phyloP scores from a whole-genome alignment of 2,329 filamentous ascomycete genomes.

The Fusarium graminum region DNA sequence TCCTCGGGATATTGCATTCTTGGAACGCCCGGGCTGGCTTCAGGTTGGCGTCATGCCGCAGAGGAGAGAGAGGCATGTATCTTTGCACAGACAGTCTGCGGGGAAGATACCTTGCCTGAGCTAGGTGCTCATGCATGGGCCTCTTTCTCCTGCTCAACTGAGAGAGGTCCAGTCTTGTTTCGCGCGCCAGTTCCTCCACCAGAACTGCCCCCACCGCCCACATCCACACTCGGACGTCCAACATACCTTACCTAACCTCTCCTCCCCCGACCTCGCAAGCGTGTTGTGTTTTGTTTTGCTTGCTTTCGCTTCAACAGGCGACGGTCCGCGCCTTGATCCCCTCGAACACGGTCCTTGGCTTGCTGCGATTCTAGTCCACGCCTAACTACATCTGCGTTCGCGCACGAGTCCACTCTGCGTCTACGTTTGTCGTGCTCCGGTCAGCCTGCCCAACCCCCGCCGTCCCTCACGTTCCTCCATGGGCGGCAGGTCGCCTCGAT shows the following conservation, averaged over 20 bases:
- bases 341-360: slow-evolving; percentile 28
- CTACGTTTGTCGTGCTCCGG: slow-evolving; percentile 36
- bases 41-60: slow-evolving; percentile 41
- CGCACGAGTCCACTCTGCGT: background rate
- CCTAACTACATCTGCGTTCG: background rate
- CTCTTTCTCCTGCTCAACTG: slow-evolving; percentile 26
- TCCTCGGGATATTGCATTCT: slow-evolving; percentile 40
- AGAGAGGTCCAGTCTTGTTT: slow-evolving; percentile 9
- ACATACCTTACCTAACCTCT: slow-evolving; percentile 35
- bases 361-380: slow-evolving; percentile 26
- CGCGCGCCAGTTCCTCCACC: slow-evolving; percentile 39
- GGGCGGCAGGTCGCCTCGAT: slow-evolving; percentile 58
- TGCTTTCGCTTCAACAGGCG: slow-evolving; percentile 37
- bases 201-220: slow-evolving; percentile 46
- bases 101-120: slow-evolving; percentile 23
- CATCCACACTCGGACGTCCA: slow-evolving; percentile 44
- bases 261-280: slow-evolving; percentile 35
- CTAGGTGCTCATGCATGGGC: slow-evolving; percentile 12
- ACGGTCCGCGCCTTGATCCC: slow-evolving; percentile 38
- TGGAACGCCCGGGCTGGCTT: slow-evolving; percentile 25
- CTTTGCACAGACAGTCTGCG: slow-evolving; percentile 14
- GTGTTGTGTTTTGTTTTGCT: slow-evolving; percentile 9
- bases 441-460: slow-evolving; percentile 40
- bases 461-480: slow-evolving; percentile 54
- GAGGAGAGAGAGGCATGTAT: slow-evolving; percentile 26